These are phyloP conservation scores for Verticillium isaacii DNA, from an alignment of 2,329 filamentous ascomycete genomes.

Conservation along the genomic window DNA sequence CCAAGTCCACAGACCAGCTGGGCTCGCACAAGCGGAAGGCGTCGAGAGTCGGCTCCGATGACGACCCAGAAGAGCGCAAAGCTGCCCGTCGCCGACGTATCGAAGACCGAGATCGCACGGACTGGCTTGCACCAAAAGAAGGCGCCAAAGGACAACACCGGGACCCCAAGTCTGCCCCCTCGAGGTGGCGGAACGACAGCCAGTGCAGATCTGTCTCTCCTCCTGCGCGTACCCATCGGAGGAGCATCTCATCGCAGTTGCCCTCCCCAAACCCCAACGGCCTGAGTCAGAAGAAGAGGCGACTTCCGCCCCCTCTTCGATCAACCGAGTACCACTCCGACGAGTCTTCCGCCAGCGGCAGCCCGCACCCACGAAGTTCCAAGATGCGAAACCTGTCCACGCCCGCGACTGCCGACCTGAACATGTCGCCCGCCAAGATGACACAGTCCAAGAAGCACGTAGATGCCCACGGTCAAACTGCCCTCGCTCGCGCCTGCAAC, in stretches of 20 bases:
- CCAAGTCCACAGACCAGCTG: slow-evolving; percentile 41
- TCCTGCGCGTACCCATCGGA: slow-evolving; percentile 51
- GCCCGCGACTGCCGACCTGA: slow-evolving; percentile 51
- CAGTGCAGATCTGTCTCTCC: slow-evolving; percentile 53
- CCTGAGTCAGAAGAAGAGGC: slow-evolving; percentile 55
- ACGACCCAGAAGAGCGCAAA: slow-evolving; percentile 51
- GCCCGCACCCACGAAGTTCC: slow-evolving; percentile 53
- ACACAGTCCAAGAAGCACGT: slow-evolving; percentile 76
- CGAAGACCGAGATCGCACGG: slow-evolving; percentile 26
- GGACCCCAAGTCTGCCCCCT: slow-evolving; percentile 27
- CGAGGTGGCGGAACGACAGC: slow-evolving; percentile 27
- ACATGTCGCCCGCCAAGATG: slow-evolving; percentile 65
- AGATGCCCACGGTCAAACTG: slow-evolving; percentile 88
- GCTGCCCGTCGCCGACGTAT: slow-evolving; percentile 46
- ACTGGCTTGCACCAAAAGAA: slow-evolving; percentile 5
- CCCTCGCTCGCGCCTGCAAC: slow-evolving; percentile 84
- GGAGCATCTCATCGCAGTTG: slow-evolving; percentile 61
- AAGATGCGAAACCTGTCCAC: slow-evolving; percentile 53
- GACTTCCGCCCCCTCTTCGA: slow-evolving; percentile 55
- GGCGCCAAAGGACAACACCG: slow-evolving; percentile 4
- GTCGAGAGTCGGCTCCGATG: slow-evolving; percentile 50
- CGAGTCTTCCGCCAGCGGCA: slow-evolving; percentile 57
- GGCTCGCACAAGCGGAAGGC: slow-evolving; percentile 48
- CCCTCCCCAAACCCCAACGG: slow-evolving; percentile 51
- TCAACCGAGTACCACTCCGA: slow-evolving; percentile 64